Percentiles rank a stretch among this genome's conserved stretches.
These are phyloP conservation scores for Alternaria triticina DNA, from an alignment of 2,329 filamentous ascomycete genomes.

Conservation along the genomic window DNA sequence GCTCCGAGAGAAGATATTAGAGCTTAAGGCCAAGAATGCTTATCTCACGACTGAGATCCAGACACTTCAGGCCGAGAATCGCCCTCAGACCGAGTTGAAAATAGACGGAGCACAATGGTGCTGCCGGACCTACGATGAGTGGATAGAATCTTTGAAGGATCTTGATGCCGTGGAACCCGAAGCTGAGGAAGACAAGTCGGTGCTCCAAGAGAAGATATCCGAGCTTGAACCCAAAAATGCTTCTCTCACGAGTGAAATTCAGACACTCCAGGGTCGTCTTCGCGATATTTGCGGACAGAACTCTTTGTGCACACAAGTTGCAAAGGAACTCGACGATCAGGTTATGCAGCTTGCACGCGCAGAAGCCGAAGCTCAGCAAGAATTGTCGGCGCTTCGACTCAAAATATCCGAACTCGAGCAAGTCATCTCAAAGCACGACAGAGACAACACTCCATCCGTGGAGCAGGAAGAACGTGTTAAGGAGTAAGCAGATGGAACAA, in stretches of 20 bases:
- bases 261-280: not conserved
- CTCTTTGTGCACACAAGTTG: not conserved
- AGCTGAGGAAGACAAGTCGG: not conserved
- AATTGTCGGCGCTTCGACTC: not conserved
- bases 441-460: not conserved
- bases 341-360: not conserved
- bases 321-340: not conserved
- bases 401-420: not conserved
- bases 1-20: not conserved
- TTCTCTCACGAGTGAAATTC: not conserved
- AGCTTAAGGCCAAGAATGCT: not conserved
- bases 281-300: not conserved
- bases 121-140: not conserved
- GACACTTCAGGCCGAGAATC: not conserved
- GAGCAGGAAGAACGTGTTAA: not conserved
- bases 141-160: not conserved
- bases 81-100: not conserved
- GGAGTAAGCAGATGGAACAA: not conserved
- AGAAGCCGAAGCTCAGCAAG: not conserved
- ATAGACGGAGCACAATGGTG: not conserved
- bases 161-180: not conserved
- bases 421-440: not conserved
- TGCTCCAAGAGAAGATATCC: not conserved
- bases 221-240: not conserved
- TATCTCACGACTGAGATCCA: not conserved